A percentile compares a stretch with the other conserved stretches of the same genome.
These are phyloP conservation scores for Neonectria punicea DNA, from an alignment of 2,329 filamentous ascomycete species.

Conservation along the genomic window DNA sequence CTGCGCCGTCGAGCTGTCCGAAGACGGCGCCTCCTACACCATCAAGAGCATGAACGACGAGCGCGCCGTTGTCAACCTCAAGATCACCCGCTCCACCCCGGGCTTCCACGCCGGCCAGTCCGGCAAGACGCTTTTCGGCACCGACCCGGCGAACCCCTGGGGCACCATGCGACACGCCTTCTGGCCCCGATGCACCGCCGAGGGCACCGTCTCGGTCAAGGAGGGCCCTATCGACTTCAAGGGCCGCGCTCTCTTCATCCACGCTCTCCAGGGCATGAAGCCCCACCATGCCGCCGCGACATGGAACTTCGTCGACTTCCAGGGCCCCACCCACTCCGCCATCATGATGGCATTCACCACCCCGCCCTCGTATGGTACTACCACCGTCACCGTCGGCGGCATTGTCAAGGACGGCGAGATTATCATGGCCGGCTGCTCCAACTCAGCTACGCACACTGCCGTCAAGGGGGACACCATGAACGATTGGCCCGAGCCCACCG, in stretches of 20 bases:
- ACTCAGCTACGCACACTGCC: slow-evolving; percentile 75
- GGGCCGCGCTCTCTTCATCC: slow-evolving; percentile 81
- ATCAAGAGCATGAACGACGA: slow-evolving; percentile 92
- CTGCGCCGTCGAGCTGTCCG: slow-evolving; percentile 85
- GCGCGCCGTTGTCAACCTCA: slow-evolving; percentile 85
- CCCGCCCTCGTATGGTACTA: slow-evolving; percentile 90
- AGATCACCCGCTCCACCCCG: slow-evolving; percentile 77
- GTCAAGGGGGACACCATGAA: slow-evolving; percentile 78
- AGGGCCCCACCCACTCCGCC: slow-evolving; percentile 86
- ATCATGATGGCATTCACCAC: slow-evolving; percentile 97
- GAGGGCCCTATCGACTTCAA: slow-evolving; percentile 84
- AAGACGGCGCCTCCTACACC: slow-evolving; percentile 82
- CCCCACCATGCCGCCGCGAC: slow-evolving; percentile 91
- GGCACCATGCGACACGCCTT: slow-evolving; percentile 92
- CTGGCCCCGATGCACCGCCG: slow-evolving; percentile 87
- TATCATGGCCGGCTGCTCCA: slow-evolving; percentile 74
- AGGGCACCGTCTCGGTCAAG: slow-evolving; percentile 86
- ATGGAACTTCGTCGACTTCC: slow-evolving; percentile 96
- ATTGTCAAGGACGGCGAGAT: slow-evolving; percentile 85
- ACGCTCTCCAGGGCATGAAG: slow-evolving; percentile 98
- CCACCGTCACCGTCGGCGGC: slow-evolving; percentile 83
- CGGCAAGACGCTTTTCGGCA: slow-evolving; percentile 86
- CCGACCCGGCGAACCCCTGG: slow-evolving; percentile 88
- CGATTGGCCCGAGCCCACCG: slow-evolving; percentile 88
- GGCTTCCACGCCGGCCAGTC: slow-evolving; percentile 88